Evolutionary conservation across 768 basidiomycete genomes (phyloP), one percentile per base, ranked within the genome.

Genomic region (Lentinula sp.): DNA sequence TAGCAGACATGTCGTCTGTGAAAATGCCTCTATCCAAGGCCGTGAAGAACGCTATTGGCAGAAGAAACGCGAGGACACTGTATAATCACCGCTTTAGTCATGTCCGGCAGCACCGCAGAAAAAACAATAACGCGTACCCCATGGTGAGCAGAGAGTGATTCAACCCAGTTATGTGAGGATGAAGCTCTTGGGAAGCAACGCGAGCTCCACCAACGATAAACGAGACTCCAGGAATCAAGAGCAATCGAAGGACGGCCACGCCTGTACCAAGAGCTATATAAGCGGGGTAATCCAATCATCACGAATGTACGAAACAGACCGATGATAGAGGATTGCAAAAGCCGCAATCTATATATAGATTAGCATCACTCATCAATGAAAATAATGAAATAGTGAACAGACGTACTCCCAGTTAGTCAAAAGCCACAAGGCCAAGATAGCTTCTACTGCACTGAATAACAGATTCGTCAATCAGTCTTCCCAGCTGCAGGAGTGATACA

Each of bases 391-490:
- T 40, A 46, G 45, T 28, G 18, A 45, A 40, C 4, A n/a, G 10
- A 61, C 61, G 18, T 76, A 81, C 79, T 83, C 73, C 79, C 81
- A 83, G 62, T 74, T 72, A 13, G 63, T 57, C 48, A 84, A 66
- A 15, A 84, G 71, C 39, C 80, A 71, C 45, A 84, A 76, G 2
- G 81, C 80, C 2, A 84, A 67, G 4, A 76, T 76, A 0, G 77
- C 80, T 69, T 84, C 83, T 0, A 83, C 76, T 6, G 76, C 72
- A 61, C 82, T 84, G 55, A 18, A 5, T 4, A 59, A 18, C 31
- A 21, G 32, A 13, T n/a, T 34, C 13, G 21, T 43, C 48, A 62
- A 49, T 42, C 61, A 59, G 40, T n/a, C 6, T 10, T 31, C 28
- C 6, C 18, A 37, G n/a, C 28, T 3, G 5, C 51, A n/a, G 3